Percentiles rank a stretch among this genome's conserved stretches.
phyloP scores from a whole-genome alignment of 2,329 filamentous ascomycete species.

The Ramichloridium luteum region DNA sequence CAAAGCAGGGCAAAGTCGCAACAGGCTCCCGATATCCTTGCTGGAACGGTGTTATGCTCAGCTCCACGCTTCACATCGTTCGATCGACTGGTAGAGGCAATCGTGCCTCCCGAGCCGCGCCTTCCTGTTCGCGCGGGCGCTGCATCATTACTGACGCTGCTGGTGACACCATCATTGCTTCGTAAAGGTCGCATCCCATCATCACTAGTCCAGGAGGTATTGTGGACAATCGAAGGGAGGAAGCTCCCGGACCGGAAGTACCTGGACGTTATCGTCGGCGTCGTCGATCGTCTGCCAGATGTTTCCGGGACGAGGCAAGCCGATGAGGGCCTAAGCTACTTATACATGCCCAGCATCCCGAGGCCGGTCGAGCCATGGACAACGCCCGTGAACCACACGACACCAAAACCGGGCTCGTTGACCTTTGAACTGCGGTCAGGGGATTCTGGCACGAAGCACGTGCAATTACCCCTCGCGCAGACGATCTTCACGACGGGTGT shows the following conservation, averaged over 20 bases:
- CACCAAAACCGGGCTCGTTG: constrained; percentile 20
- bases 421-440: constrained; percentile 12
- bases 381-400: constrained; percentile 8
- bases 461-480: constrained; percentile 55
- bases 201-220: no score
- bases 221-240: no score
- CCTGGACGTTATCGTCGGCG: constrained; percentile 17
- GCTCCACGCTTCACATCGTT: no score
- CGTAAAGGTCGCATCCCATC: no score
- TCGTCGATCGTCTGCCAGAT: constrained; percentile 21
- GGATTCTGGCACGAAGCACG: constrained; percentile 1
- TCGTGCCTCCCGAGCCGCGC: no score
- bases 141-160: constrained; percentile 12
- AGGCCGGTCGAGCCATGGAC: constrained; percentile 6
- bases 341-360: constrained; percentile 9
- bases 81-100: no score
- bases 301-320: constrained; percentile 6
- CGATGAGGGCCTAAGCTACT: constrained; percentile 21
- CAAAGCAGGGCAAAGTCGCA: no score
- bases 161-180: constrained; percentile 16
- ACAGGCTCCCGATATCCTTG: no score
- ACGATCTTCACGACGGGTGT: constrained; percentile 64
- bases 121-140: no score
- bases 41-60: no score
- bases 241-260: constrained; percentile 7